Evolutionary conservation across 2,329 filamentous ascomycete genomes (phyloP).

Genomic region (Xylaria polymorpha): DNA sequence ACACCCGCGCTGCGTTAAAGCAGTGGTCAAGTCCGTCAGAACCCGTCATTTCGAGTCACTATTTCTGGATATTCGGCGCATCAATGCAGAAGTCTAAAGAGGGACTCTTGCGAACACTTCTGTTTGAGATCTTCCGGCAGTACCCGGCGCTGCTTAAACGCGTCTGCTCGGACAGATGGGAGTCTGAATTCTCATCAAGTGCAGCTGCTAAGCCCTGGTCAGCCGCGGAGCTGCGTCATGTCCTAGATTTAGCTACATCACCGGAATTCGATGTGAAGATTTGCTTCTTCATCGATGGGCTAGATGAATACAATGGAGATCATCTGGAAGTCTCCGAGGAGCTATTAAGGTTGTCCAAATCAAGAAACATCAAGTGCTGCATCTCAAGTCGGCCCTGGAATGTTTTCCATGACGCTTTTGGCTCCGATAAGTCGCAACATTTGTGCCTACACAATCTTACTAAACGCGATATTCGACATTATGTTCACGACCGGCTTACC

Average conservation of each 20-base stretch:
- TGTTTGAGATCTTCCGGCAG: slow-evolving; percentile 38
- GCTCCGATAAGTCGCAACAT: slow-evolving; percentile 30
- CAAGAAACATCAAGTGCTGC: slow-evolving; percentile 42
- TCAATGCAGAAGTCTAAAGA: slow-evolving; percentile 49
- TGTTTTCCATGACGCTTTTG: slow-evolving; percentile 47
- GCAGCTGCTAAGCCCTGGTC: slow-evolving; percentile 28
- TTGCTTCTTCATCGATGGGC: slow-evolving; percentile 53
- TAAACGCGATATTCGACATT: slow-evolving; percentile 43
- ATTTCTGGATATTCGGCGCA: slow-evolving; percentile 52
- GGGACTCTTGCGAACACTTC: slow-evolving; percentile 48
- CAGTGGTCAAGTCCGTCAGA: slow-evolving; percentile 46
- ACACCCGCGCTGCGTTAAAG: slow-evolving; percentile 40
- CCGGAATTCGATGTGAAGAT: slow-evolving; percentile 29
- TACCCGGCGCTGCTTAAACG: slow-evolving; percentile 29
- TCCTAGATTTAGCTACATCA: slow-evolving; percentile 10
- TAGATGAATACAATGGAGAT: slow-evolving; percentile 49
- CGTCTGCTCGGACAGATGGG: slow-evolving; percentile 31
- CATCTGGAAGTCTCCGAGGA: slow-evolving; percentile 41
- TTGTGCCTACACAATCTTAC: slow-evolving; percentile 45
- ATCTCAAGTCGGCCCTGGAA: slow-evolving; percentile 49
- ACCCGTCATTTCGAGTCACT: slow-evolving; percentile 48
- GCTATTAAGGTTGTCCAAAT: slow-evolving; percentile 31
- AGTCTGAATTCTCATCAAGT: slow-evolving; percentile 31
- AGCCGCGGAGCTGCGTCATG: slow-evolving; percentile 16
- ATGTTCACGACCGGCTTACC: slow-evolving; percentile 35